Evolutionary conservation across 768 basidiomycete species (phyloP).

Genomic region (Hirschioporus abietinus): DNA sequence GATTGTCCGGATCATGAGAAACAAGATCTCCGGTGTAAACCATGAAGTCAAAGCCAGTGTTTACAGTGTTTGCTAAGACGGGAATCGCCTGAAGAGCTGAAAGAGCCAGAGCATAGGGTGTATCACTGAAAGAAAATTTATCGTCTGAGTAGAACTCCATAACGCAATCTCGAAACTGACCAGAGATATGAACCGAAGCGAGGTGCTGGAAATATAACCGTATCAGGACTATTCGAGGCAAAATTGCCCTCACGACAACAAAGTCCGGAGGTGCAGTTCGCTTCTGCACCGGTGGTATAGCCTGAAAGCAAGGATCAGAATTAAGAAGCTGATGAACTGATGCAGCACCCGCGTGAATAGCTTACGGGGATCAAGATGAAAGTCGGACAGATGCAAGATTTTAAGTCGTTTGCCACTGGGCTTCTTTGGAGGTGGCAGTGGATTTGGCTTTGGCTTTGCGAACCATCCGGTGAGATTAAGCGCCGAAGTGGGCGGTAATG

Average conservation of each 20-base stretch:
- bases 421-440: slow-evolving; percentile 51
- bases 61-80: slow-evolving; percentile 52
- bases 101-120: slow-evolving; percentile 54
- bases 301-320: slow-evolving; percentile 32
- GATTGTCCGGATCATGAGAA: slow-evolving; percentile 62
- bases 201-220: slow-evolving; percentile 52
- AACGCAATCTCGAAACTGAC: slow-evolving; percentile 24
- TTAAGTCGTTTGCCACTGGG: slow-evolving; percentile 63
- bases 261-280: slow-evolving; percentile 59
- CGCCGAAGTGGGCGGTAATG: slow-evolving; percentile 50
- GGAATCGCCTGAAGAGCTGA: slow-evolving; percentile 66
- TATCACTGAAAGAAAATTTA: slow-evolving; percentile 38
- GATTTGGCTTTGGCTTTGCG: slow-evolving; percentile 68
- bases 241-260: slow-evolving; percentile 59
- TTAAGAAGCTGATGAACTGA: slow-evolving; percentile 3
- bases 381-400: slow-evolving; percentile 71
- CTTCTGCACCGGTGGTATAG: slow-evolving; percentile 64
- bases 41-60: slow-evolving; percentile 57
- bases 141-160: not conserved
- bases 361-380: slow-evolving; percentile 70
- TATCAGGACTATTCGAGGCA: slow-evolving; percentile 46
- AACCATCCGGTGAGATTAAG: slow-evolving; percentile 69
- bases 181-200: slow-evolving; percentile 62
- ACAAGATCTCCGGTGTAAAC: slow-evolving; percentile 73
- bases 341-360: not conserved